These are phyloP conservation scores for Ceratocystis huliohia DNA, from an alignment of 2,329 filamentous ascomycete genomes.

Conservation along the genomic window DNA sequence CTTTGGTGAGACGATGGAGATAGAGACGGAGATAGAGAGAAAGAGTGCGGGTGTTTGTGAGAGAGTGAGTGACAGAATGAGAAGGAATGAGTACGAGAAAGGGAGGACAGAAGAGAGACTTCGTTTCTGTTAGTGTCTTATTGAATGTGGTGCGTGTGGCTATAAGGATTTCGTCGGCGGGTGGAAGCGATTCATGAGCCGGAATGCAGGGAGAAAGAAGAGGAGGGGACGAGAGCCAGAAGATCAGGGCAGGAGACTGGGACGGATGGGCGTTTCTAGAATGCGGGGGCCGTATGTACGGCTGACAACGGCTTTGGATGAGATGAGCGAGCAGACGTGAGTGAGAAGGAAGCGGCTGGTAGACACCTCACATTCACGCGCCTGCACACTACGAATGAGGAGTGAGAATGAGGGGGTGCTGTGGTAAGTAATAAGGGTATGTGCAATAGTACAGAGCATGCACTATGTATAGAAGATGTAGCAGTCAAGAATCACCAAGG, in stretches of 20 bases:
- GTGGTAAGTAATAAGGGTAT: background rate
- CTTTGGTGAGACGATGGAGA: background rate
- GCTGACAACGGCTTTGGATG: background rate
- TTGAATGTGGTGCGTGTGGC: background rate
- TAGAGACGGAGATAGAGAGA: background rate
- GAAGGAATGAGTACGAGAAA: background rate
- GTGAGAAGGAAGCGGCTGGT: background rate
- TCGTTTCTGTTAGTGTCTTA: background rate
- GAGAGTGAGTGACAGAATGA: background rate
- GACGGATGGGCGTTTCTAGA: background rate
- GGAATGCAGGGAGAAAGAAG: background rate
- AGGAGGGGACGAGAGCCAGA: background rate
- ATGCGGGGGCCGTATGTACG: background rate
- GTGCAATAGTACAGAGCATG: background rate
- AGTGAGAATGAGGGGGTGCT: slow-evolving; percentile 3
- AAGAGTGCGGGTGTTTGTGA: background rate
- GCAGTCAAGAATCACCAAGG: background rate
- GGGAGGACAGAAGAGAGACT: background rate
- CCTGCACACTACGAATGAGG: background rate
- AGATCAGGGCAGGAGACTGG: background rate
- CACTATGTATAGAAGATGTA: background rate
- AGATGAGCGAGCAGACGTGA: background rate
- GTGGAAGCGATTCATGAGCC: slow-evolving; percentile 1
- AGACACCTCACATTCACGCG: background rate
- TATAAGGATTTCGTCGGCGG: background rate